A percentile compares a stretch with the other conserved stretches of the same genome.
These are phyloP conservation scores for Scedosporium apiospermum DNA, from an alignment of 2,329 filamentous ascomycete genomes.

Conservation along the genomic window DNA sequence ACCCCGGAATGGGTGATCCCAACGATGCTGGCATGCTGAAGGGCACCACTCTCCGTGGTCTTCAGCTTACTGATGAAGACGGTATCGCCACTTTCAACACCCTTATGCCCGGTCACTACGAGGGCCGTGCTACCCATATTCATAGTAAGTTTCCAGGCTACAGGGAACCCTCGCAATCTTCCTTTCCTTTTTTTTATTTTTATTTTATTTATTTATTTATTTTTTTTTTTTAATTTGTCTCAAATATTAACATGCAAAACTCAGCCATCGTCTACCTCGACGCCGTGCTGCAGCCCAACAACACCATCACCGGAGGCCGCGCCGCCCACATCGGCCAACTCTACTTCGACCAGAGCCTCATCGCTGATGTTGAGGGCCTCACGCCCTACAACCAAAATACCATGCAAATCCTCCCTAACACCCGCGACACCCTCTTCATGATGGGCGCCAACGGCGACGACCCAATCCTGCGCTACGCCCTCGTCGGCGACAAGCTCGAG, in stretches of 20 bases:
- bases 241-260: background rate
- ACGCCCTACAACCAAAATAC: conserved; percentile 34
- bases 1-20: conserved; percentile 31
- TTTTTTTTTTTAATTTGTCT: background rate
- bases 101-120: conserved; percentile 35
- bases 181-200: background rate
- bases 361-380: conserved; percentile 33
- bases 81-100: conserved; percentile 33
- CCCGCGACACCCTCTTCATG: conserved; percentile 35
- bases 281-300: conserved; percentile 31
- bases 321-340: conserved; percentile 48
- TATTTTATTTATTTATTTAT: too few relatives aligned
- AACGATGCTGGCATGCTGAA: conserved; percentile 20
- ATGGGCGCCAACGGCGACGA: conserved; percentile 33
- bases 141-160: conserved; percentile 29
- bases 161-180: background rate
- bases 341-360: conserved; percentile 48
- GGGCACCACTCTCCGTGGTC: conserved; percentile 23
- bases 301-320: conserved; percentile 29
- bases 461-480: conserved; percentile 47
- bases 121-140: conserved; percentile 34
- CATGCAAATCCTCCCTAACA: conserved; percentile 34
- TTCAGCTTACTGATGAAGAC: conserved; percentile 28
- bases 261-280: conserved; percentile 25
- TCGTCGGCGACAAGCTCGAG: conserved; percentile 39